phyloP scores from a whole-genome alignment of 2,329 filamentous ascomycete species.

The Fulvia fulva region DNA sequence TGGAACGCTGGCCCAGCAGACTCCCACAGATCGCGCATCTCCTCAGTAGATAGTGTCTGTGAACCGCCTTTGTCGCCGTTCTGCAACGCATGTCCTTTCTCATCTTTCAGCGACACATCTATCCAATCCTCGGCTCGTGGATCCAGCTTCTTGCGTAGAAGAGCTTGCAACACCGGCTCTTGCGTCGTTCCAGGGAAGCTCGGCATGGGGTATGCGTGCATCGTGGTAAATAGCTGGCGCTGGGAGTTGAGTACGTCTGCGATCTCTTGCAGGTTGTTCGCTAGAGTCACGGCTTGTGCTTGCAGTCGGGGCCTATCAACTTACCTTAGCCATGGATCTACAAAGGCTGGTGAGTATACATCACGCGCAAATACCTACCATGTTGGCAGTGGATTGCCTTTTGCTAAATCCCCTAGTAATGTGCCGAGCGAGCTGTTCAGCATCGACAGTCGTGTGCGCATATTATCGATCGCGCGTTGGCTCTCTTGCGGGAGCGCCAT shows the following conservation, averaged over 20 bases:
- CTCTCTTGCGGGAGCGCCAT: constrained; percentile 27
- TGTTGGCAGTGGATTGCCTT: constrained; percentile 31
- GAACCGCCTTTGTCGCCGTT: constrained; percentile 37
- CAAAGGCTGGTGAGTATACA: constrained; percentile 3
- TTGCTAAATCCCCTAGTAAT: constrained; percentile 26
- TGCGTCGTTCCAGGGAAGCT: constrained; percentile 64
- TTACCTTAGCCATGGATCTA: constrained; percentile 22
- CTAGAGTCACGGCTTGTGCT: constrained; percentile 25
- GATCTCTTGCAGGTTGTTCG: constrained; percentile 64
- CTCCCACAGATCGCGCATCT: constrained; percentile 59
- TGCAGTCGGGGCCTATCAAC: constrained; percentile 30
- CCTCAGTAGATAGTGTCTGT: constrained; percentile 39
- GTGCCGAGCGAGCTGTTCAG: constrained; percentile 27
- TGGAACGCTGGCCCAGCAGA: constrained; percentile 51
- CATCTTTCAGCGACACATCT: constrained; percentile 39
- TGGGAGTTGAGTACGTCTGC: constrained; percentile 63
- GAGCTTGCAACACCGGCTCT: constrained; percentile 58
- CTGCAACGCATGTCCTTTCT: constrained; percentile 42
- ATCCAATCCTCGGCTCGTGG: constrained; percentile 72
- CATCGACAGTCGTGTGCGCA: constrained; percentile 31
- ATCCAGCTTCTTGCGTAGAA: constrained; percentile 80
- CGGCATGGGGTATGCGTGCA: constrained; percentile 72
- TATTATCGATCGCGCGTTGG: constrained; percentile 29
- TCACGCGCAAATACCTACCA: constrained; percentile 28
- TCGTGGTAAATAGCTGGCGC: constrained; percentile 61